phyloP scores from a whole-genome alignment of 163 green algal genomes.

The Chlorella variabilis region DNA sequence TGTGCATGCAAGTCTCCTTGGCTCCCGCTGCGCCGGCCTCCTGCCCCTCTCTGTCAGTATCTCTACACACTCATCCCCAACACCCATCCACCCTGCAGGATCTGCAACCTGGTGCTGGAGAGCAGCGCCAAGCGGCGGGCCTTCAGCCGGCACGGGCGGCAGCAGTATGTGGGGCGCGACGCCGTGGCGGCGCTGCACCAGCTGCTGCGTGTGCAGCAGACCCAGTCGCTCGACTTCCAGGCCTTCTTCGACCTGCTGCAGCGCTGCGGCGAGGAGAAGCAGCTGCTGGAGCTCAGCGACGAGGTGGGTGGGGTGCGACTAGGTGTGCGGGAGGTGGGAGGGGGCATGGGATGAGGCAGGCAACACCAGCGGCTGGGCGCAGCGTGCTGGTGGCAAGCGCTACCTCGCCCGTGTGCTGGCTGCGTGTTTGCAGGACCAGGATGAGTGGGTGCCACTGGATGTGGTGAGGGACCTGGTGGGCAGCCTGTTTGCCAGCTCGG shows the following conservation, averaged over 20 bases:
- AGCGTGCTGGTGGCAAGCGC: too few species aligned
- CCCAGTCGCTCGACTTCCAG: conserved; percentile 48
- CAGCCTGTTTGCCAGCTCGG: conserved; percentile 13
- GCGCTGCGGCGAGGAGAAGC: conserved; percentile 48
- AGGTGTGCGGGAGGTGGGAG: too few species aligned
- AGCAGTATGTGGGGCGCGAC: conserved; percentile 49
- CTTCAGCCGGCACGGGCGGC: conserved; percentile 20
- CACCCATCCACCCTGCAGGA: conserved; percentile 25
- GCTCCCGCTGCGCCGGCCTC: too few species aligned
- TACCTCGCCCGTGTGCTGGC: too few species aligned
- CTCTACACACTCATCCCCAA: neutral
- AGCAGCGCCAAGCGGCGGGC: conserved; percentile 24
- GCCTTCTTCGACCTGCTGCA: conserved; percentile 60
- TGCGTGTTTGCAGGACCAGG: conserved; percentile 22
- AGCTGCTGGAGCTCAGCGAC: conserved; percentile 53
- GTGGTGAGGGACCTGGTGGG: conserved; percentile 45
- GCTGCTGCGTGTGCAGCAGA: conserved; percentile 48
- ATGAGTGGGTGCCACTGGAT: conserved; percentile 58
- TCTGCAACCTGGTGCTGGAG: conserved; percentile 46
- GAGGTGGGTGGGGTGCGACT: conserved; percentile 14
- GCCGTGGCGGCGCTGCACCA: conserved; percentile 50
- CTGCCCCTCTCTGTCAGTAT: neutral
- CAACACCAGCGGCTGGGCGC: too few species aligned
- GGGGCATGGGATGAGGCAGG: too few species aligned
- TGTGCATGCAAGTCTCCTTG: neutral